Base-by-base conservation (phyloP, 208 protist genomes). In the Porcisia deanei region DNA sequence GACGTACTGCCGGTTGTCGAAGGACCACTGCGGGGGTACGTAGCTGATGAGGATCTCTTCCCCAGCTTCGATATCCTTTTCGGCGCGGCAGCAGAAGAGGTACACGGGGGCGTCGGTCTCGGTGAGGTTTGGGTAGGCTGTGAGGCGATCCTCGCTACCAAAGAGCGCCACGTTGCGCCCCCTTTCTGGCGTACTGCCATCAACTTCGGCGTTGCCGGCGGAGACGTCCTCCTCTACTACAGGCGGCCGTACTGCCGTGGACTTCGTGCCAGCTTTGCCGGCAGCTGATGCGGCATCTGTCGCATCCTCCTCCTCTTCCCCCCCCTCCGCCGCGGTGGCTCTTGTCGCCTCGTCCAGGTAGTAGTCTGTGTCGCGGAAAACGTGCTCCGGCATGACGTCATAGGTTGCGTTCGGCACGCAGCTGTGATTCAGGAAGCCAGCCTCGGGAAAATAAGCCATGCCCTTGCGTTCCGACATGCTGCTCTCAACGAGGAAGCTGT, bases 1-100 rank as follows among this genome's bases (percentile, higher is more conserved):
- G n/a, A 97, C 93, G 77, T 97, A 92, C 82, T 97, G 93, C 34
- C 93, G 89, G 75, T 94, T 92, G 78, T 97, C 91, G 73, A 94
- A 97, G 61, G 82, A 84, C 91, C 93, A 97, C 22, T 82, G 75
- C 47, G 89, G 80, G 10, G 93, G 93, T 22, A 97, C 85, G 75
- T 97, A 97, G 83, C 86, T 92, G 75, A 97, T 95, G 37, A 94
- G 72, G 18, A 97, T 84, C 72, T 97, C 89, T 37, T 92, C 83
- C 3, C 91, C 91, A 0, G 80, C 80, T 58, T 80, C 79, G 66
- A 97, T 95, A 60, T 95, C 77, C n/a, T 79, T 68, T n/a, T 82
- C 82, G 37, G 93, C 93, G 2, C 91, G 88, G 71, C 91, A 95
- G 82, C 93, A 97, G 78, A 97, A 97, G 74, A 97, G 85, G 65